These are phyloP conservation scores for Aspergillus eucalypticola DNA, from an alignment of 2,329 filamentous ascomycete genomes.

Conservation along the genomic window DNA sequence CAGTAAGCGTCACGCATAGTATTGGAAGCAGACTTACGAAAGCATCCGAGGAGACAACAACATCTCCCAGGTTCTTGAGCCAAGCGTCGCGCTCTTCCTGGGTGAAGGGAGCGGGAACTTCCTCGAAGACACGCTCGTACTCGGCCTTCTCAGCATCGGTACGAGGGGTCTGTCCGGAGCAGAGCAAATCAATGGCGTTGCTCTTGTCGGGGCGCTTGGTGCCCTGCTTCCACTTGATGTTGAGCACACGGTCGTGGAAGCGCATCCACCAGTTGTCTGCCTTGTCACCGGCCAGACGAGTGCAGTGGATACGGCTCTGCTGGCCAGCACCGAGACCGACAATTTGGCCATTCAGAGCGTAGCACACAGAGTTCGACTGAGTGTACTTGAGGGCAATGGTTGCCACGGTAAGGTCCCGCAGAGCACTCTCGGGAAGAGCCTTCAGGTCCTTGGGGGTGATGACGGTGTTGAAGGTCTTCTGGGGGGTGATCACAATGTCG, in stretches of 20 bases:
- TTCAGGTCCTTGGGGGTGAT: constrained; percentile 79
- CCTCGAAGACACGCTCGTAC: constrained; percentile 88
- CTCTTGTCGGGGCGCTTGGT: constrained; percentile 96
- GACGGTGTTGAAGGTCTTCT: constrained; percentile 77
- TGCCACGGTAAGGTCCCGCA: constrained; percentile 88
- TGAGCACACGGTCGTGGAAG: constrained; percentile 86
- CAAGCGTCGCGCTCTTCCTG: constrained; percentile 81
- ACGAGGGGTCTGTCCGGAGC: constrained; percentile 84
- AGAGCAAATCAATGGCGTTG: constrained; percentile 95
- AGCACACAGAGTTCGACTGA: constrained; percentile 98
- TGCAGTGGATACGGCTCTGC: constrained; percentile 98
- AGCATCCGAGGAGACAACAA: constrained; percentile 89
- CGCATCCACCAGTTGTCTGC: constrained; percentile 99
- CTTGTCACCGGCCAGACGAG: constrained; percentile 94
- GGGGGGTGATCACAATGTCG: constrained; percentile 79
- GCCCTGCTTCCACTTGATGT: constrained; percentile 95
- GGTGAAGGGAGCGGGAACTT: constrained; percentile 80
- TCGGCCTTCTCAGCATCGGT: constrained; percentile 78
- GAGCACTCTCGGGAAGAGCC: constrained; percentile 73
- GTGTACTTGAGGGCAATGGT: constrained; percentile 99
- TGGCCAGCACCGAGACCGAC: constrained; percentile 94
- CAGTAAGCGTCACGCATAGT: not conserved
- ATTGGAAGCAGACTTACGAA: constrained; percentile 66
- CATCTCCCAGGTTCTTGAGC: constrained; percentile 72
- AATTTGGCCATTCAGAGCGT: constrained; percentile 89